Evolutionary conservation across 768 basidiomycete genomes (phyloP), one percentile per base, ranked within the genome.

Genomic region (Pholiota molesta): DNA sequence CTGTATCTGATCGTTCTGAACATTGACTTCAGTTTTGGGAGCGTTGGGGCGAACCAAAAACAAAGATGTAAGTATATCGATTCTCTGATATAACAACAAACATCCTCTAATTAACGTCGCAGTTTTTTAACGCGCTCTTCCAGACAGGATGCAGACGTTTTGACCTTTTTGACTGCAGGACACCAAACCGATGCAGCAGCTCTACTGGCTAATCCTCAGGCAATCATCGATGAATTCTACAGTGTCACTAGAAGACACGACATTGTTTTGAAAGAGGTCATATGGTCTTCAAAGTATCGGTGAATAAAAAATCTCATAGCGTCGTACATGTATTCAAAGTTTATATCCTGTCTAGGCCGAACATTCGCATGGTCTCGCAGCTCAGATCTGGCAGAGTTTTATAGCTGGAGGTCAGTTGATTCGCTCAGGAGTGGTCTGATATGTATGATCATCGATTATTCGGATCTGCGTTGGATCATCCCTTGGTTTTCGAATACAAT

Each of bases 41-140:
- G 55, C 75, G 75, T 64, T 83, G 81, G 80, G 79, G 81, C 5
- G 73, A 78, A 26, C 65, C 73, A 8, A 60, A 65, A 10, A 67
- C 58, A 2, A 54, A n/a, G 62, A 67, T 78, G 80, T 79, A 64
- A n/a, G 74, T 33, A 31, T 9, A 31, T 6, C 62, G 16, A 26
- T 16, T 1, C 7, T 44, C 10, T 13, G 3, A 37, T 9, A 9
- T 13, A 37, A 14, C 31, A 37, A 13, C 17, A 8, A 28, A 28
- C 42, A 14, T 49, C 10, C 37, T 40, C 35, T 26, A 31, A 17
- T 40, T 14, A 17, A 51, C 23, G 19, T 37, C 47, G 10, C 28
- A 66, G 64, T 7, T 49, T 58, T 7, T 39, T 59, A 35, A 51
- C 62, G 6, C 64, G 65, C 13, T 61, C 60, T 9, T 64, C 62